Conservation (phyloP, 2,329 filamentous ascomycete species). For the Graphilbum sp. region DNA sequence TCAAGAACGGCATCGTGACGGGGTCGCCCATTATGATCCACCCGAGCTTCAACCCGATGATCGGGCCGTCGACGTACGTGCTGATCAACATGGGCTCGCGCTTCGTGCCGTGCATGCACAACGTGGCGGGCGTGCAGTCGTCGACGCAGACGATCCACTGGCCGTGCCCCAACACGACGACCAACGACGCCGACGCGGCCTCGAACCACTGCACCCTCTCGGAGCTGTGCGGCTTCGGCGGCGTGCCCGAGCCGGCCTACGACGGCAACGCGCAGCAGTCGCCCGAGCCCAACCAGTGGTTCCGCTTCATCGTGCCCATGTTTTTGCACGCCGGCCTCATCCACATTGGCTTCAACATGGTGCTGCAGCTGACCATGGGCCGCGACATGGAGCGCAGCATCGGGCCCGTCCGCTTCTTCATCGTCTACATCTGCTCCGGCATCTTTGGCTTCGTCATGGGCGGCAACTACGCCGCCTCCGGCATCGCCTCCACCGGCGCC, state of each 20-base stretch:
- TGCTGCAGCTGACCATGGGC: constrained; percentile 78
- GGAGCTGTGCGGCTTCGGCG: constrained; percentile 69
- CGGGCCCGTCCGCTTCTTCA: constrained; percentile 68
- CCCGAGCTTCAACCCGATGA: constrained; percentile 90
- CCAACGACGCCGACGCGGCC: constrained; percentile 28
- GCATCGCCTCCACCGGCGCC: constrained; percentile 70
- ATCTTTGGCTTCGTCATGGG: constrained; percentile 95
- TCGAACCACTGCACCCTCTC: constrained; percentile 54
- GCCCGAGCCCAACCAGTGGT: constrained; percentile 82
- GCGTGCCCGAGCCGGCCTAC: constrained; percentile 51
- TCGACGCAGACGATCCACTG: constrained; percentile 35
- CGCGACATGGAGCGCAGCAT: constrained; percentile 88
- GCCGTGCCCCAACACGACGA: constrained; percentile 70
- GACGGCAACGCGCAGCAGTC: constrained; percentile 30
- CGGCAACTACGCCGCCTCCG: constrained; percentile 76
- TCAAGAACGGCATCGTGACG: constrained; percentile 56
- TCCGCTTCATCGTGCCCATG: constrained; percentile 85
- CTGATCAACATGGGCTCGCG: constrained; percentile 95
- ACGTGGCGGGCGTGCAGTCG: constrained; percentile 48
- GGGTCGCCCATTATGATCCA: constrained; percentile 63
- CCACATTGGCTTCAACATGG: constrained; percentile 90
- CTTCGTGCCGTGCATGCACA: constrained; percentile 91
- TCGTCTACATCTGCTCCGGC: constrained; percentile 81
- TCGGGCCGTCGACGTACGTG: constrained; percentile 78
- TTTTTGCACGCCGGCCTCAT: constrained; percentile 90